These are phyloP conservation scores for Diaporthe sp. DNA, from an alignment of 2,329 filamentous ascomycete genomes.

Conservation along the genomic window DNA sequence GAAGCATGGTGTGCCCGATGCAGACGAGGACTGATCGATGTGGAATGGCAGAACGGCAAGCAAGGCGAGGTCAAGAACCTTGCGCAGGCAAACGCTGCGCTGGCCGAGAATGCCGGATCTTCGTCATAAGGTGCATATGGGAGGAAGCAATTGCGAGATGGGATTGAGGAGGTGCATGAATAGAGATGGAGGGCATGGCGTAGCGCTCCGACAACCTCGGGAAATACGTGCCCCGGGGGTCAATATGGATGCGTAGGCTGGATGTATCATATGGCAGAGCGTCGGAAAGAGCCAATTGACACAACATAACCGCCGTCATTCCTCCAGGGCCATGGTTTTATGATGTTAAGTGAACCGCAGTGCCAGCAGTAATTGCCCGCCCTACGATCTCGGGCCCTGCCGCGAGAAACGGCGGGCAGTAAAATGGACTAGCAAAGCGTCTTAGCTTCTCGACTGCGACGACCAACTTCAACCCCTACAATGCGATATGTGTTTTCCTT, in stretches of 20 bases:
- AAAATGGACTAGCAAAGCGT: slow-evolving; percentile 9
- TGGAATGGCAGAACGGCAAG: slow-evolving; percentile 84
- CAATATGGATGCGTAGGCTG: background rate
- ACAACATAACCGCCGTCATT: background rate
- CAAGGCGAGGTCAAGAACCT: slow-evolving; percentile 86
- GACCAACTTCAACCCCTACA: background rate
- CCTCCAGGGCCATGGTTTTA: background rate
- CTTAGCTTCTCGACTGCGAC: background rate
- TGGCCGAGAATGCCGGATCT: slow-evolving; percentile 45
- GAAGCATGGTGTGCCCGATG: background rate
- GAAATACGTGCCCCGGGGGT: background rate
- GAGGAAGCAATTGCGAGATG: background rate
- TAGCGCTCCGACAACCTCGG: background rate
- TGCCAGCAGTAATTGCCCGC: background rate
- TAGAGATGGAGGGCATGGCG: background rate
- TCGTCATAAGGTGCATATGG: slow-evolving; percentile 34
- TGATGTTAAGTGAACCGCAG: slow-evolving; percentile 2
- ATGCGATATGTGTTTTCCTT: background rate
- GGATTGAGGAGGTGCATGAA: background rate
- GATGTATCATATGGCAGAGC: slow-evolving; percentile 9
- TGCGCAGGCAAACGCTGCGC: slow-evolving; percentile 62
- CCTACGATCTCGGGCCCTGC: background rate
- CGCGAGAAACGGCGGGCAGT: slow-evolving; percentile 21
- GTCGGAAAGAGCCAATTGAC: slow-evolving; percentile 19
- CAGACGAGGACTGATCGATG: slow-evolving; percentile 38